Conservation (phyloP, 164 flowering plant genomes). For the Berberis thunbergii region DNA sequence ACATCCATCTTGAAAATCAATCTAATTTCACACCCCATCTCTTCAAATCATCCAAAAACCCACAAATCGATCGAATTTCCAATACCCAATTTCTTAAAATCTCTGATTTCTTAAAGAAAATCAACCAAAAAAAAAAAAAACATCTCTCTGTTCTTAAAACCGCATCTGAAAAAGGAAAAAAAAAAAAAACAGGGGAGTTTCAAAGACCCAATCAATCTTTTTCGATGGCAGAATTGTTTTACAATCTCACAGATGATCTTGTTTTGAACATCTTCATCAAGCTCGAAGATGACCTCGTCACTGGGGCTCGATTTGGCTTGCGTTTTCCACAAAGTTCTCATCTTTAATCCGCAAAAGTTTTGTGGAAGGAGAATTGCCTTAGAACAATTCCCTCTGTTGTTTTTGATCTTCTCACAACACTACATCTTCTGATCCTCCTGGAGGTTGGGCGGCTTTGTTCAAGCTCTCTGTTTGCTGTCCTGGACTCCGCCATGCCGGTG, state of each 20-base stretch:
- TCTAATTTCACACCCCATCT: too few species aligned
- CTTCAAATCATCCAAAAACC: too few species aligned
- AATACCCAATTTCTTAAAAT: too few species aligned
- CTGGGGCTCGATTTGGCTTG: conserved; percentile 80
- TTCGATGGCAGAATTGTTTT: conserved; percentile 12
- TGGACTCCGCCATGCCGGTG: conserved; percentile 74
- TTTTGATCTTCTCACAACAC: conserved; percentile 42
- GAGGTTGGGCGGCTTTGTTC: conserved; percentile 66
- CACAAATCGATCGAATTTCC: too few species aligned
- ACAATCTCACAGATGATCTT: conserved; percentile 67
- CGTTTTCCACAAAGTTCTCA: conserved; percentile 66
- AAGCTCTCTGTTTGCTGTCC: conserved; percentile 92
- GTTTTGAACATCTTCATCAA: conserved; percentile 58
- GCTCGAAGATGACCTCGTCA: conserved; percentile 69
- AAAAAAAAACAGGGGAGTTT: too few species aligned
- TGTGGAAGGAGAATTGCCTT: conserved; percentile 54
- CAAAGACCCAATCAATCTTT: too few species aligned
- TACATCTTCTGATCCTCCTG: conserved; percentile 25
- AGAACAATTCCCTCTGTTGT: conserved; percentile 51
- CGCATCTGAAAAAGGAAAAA: too few species aligned
- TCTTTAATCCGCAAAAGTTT: conserved; percentile 39
- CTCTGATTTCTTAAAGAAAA: too few species aligned
- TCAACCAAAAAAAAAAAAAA: too few species aligned
- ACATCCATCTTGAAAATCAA: too few species aligned
- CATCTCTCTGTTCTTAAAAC: too few species aligned